Evolutionary conservation across 2,329 filamentous ascomycete genomes (phyloP).

Genomic region (Stagonosporopsis chrysanthemi): DNA sequence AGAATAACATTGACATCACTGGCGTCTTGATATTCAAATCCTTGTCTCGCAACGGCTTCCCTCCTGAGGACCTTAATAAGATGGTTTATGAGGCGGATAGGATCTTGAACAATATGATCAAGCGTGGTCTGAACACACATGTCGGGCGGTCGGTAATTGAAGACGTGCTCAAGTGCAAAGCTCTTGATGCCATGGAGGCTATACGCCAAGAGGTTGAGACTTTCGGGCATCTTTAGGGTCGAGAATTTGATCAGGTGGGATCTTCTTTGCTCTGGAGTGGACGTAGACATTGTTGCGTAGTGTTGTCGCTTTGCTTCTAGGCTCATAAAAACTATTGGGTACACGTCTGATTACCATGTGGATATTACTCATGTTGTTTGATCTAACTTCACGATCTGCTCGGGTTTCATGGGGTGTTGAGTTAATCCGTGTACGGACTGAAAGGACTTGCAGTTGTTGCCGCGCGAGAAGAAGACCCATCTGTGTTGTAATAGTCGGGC

Average conservation of each 20-base stretch:
- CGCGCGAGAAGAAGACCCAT: constrained; percentile 5
- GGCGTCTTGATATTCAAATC: not conserved
- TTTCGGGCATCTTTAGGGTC: no score
- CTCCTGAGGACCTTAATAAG: not conserved
- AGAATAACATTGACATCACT: not conserved
- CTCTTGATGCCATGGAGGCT: not conserved
- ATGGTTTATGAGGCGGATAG: not conserved
- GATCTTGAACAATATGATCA: not conserved
- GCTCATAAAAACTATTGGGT: no score
- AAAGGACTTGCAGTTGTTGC: constrained; percentile 4
- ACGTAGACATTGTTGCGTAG: no score
- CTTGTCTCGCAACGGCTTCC: no score
- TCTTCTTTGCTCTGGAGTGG: no score
- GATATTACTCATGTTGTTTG: no score
- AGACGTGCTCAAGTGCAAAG: not conserved
- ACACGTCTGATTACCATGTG: no score
- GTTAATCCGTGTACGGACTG: constrained; percentile 14
- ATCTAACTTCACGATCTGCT: no score
- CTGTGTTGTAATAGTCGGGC: constrained; percentile 6
- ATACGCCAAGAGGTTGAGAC: no score
- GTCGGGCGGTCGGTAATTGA: not conserved
- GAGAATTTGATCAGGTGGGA: no score
- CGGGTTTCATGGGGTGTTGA: no score
- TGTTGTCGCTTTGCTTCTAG: no score
- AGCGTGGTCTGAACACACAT: not conserved